These are phyloP conservation scores for Echeveria elegans DNA, from an alignment of 164 flowering plant species.

Conservation along the genomic window DNA sequence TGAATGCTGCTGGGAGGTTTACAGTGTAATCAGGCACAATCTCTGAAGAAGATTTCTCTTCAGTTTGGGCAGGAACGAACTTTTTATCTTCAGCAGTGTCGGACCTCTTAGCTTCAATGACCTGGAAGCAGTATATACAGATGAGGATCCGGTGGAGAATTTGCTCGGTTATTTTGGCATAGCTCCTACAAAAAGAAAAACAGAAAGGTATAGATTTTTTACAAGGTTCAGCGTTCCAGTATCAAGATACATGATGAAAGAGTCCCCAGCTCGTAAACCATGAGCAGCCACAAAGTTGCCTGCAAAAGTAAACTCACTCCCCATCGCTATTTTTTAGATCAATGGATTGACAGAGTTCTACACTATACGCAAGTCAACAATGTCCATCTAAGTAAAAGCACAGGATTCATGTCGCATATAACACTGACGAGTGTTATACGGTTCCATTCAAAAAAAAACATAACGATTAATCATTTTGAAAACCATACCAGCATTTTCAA, in stretches of 20 bases:
- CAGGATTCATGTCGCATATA: too few species aligned
- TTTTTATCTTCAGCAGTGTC: neutral
- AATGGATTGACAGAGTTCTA: too few species aligned
- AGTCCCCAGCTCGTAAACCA: neutral
- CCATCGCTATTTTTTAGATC: too few species aligned
- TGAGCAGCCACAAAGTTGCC: constrained; percentile 4
- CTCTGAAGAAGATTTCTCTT: neutral
- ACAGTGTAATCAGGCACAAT: neutral
- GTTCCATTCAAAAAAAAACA: too few species aligned
- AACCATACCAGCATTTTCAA: too few species aligned
- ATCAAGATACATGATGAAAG: constrained; percentile 5
- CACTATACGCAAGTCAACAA: too few species aligned
- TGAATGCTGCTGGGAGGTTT: neutral
- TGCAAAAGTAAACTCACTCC: constrained; percentile 2
- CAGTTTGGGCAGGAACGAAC: neutral
- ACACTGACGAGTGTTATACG: too few species aligned
- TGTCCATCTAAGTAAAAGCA: too few species aligned
- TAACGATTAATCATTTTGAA: too few species aligned
- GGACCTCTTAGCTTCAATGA: constrained; percentile 1
- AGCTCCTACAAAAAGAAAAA: neutral
- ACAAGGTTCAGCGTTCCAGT: neutral
- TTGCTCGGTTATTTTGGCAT: neutral
- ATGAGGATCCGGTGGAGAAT: too few species aligned
- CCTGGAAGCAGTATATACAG: neutral
- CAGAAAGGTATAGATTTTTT: too few species aligned